phyloP scores from a whole-genome alignment of 208 protist species.

The Leishmania martiniquensis region DNA sequence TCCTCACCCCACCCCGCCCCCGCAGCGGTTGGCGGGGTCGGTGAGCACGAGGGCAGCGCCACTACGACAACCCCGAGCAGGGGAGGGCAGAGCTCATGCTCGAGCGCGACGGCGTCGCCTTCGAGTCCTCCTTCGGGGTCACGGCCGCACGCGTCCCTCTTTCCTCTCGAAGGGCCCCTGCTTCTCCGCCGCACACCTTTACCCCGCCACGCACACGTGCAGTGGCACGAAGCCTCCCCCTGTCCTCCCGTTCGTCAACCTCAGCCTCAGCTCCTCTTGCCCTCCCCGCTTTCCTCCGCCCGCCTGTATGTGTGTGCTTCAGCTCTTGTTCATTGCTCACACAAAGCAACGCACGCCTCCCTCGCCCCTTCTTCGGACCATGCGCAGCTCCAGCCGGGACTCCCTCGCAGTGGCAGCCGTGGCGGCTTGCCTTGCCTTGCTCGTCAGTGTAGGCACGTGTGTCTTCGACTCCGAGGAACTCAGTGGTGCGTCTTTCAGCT shows the following conservation, averaged over 20 bases:
- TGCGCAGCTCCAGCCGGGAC: background rate
- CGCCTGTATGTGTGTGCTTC: background rate
- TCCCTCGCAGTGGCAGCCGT: background rate
- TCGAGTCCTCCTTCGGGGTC: no score
- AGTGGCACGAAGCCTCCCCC: background rate
- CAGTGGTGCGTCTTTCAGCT: background rate
- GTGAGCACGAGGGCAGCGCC: conserved; percentile 1
- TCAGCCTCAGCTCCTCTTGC: background rate
- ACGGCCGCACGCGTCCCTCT: no score
- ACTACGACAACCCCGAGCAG: no score
- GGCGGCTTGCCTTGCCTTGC: background rate
- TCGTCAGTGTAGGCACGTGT: conserved; percentile 1
- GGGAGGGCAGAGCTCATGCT: no score
- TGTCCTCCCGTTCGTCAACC: background rate
- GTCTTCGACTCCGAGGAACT: conserved; percentile 2
- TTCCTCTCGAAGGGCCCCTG: no score
- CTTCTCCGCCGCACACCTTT: background rate
- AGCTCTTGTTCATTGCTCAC: background rate
- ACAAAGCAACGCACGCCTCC: background rate
- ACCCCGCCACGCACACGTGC: background rate
- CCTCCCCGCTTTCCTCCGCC: background rate
- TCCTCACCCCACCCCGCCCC: background rate
- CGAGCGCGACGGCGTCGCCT: no score
- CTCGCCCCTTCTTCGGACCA: background rate
- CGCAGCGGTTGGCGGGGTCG: background rate